Evolutionary conservation across 139 green algal species (phyloP).

Genomic region (Picochlorum sp.): DNA sequence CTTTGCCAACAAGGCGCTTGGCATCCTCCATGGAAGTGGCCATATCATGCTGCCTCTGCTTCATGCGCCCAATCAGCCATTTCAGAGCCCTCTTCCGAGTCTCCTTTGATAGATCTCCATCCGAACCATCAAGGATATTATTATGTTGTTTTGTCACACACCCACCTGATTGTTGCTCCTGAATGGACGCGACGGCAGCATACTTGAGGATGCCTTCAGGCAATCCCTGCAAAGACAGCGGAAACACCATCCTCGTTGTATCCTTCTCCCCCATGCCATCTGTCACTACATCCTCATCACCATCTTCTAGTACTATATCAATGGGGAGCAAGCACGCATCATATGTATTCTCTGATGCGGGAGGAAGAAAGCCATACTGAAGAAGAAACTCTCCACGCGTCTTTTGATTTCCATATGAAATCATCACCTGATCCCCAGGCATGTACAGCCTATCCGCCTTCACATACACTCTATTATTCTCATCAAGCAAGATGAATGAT

Average conservation of each 20-base stretch:
- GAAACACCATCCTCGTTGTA: no score
- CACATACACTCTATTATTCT: slow-evolving; percentile 36
- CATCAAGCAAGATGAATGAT: slow-evolving; percentile 32
- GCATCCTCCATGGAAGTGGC: no score
- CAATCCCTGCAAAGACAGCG: slow-evolving; percentile 29
- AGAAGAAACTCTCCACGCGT: slow-evolving; percentile 49
- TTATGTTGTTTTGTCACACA: no score
- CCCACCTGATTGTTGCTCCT: no score
- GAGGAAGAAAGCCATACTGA: slow-evolving; percentile 58
- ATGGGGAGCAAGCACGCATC: slow-evolving; percentile 42
- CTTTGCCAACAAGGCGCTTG: no score
- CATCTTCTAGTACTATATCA: slow-evolving; percentile 25
- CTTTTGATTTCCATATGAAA: slow-evolving; percentile 45
- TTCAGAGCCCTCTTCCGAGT: no score
- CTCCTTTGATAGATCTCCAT: no score
- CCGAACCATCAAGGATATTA: no score
- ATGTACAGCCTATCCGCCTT: slow-evolving; percentile 36
- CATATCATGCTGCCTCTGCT: no score
- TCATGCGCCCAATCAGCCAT: no score
- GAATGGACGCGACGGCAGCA: no score
- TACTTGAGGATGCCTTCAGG: slow-evolving; percentile 14
- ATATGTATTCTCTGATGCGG: slow-evolving; percentile 38
- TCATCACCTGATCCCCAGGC: slow-evolving; percentile 43
- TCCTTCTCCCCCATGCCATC: no score
- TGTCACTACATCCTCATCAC: slow-evolving; percentile 8